Base-by-base conservation (phyloP, 495 filamentous ascomycete genomes). In the Viridothelium virens region DNA sequence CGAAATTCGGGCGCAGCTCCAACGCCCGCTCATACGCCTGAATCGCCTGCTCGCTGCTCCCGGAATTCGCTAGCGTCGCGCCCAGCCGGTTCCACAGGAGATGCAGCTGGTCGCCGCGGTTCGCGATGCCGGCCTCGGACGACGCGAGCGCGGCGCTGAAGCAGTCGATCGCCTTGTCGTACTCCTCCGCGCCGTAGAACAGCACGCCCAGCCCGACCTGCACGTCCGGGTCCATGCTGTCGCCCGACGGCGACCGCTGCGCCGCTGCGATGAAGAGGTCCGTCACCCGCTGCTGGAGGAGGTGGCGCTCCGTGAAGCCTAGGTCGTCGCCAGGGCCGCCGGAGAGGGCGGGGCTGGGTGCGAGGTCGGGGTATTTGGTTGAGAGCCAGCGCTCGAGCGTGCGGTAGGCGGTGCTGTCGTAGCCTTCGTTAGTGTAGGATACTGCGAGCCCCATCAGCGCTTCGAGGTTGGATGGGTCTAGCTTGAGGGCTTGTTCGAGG, bases 371-470 rank as follows among this genome's bases (percentile, higher is more conserved):
- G 77, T 98, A 98, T 76, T 94, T 96, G 76, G 89, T 84, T 11
- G 89, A 86, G 61, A 99, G 85, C 94, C 94, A 99, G 70, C 92
- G 90, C 79, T 99, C 95, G 16, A 99, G 84, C 18, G 92, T 96
- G 37, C 93, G 89, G 81, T 97, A 99, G 66, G 94, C 95, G 31
- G 91, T 93, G 68, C 87, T 90, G 74, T 97, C 94, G 80, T 97
- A 97, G 67, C 93, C 94, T 77, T 99, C 94, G 79, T 99, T 99
- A 41, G 95, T 97, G 77, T 97, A 99, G n/a, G 89, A 92, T 50
- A 99, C 94, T 48, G 93, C 91, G 25, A 99, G 82, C 3, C 90
- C 91, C 92, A 99, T 97, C 38, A 97, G 81, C 2, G 94, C 93
- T 48, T 89, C 82, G 6, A 96, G 83, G 71, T 96, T 96, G 70